Evolutionary conservation across 495 filamentous ascomycete genomes (phyloP), one percentile per base, ranked within the genome.

Genomic region (Neurospora cerealis): DNA sequence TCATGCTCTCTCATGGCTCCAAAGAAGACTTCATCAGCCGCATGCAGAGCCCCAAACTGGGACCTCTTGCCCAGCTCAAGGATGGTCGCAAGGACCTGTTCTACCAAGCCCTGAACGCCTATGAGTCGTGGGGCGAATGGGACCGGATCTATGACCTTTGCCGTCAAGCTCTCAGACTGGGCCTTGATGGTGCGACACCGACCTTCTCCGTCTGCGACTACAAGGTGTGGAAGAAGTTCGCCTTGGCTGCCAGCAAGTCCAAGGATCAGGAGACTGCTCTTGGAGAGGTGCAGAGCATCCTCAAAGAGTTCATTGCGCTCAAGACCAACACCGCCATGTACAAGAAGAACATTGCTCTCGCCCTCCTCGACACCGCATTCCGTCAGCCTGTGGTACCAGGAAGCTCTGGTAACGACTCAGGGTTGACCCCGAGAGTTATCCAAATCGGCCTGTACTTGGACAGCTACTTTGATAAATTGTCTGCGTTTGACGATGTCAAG

Each of bases 401-500:
- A 1, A 74, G 44, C 42, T 72, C 74, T 4, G 70, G 48, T 36
- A 69, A 44, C 24, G 77, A 74, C 4, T 42, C 19, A 4, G 74
- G 74, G 24, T 8, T 79, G 62, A 76, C 80, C 11, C 74, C 80
- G 21, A 74, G 80, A 13, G 77, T 83, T 36, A 34, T 77, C 28
- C 76, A 80, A 24, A 73, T 87, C 28, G 73, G 74, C 5, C 48
- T 78, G 3, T 80, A 83, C 41, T 66, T 85, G 9, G 74, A 81
- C 11, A 72, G 79, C 34, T 78, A 83, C 71, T 83, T 78, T 70
- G 75, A 80, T 5, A 78, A 77, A 13, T 70, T 82, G 10, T 72
- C 77, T 4, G 81, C 77, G 10, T 81, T 85, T 72, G 74, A 78
- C 28, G 82, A 83, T 34, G 37, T 85, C n/a, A 82, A 80, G 70